phyloP scores from a whole-genome alignment of 2,329 filamentous ascomycete species.

The Myrmaecium sp. region DNA sequence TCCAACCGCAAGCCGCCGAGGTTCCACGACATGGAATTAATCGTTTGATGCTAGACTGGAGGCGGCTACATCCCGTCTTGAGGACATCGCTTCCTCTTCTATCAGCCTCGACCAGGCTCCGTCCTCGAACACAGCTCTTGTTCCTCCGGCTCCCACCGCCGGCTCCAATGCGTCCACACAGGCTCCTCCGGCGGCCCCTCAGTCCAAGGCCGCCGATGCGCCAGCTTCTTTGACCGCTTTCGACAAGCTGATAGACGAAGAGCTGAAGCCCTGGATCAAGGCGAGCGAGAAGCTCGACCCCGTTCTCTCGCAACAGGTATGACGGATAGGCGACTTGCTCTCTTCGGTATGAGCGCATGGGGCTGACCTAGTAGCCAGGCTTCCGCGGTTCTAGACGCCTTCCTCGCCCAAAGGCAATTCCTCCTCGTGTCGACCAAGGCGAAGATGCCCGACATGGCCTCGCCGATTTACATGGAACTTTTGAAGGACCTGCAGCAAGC shows the following conservation, averaged over 20 bases:
- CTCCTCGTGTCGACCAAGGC: slow-evolving; percentile 77
- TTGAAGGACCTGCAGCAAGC: slow-evolving; percentile 76
- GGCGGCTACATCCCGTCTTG: slow-evolving; percentile 85
- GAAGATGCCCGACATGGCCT: slow-evolving; percentile 71
- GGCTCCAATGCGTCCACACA: slow-evolving; percentile 15
- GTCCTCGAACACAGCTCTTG: slow-evolving; percentile 21
- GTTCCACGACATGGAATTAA: no score
- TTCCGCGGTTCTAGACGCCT: slow-evolving; percentile 44
- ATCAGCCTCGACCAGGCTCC: slow-evolving; percentile 36
- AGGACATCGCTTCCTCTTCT: slow-evolving; percentile 79
- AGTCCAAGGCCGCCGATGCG: slow-evolving; percentile 15
- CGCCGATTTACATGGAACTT: slow-evolving; percentile 54
- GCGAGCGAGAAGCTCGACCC: slow-evolving; percentile 64
- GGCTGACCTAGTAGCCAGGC: slow-evolving; percentile 22
- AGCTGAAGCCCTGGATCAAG: slow-evolving; percentile 63
- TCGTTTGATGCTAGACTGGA: slow-evolving; percentile 50
- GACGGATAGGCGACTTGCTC: slow-evolving; percentile 6
- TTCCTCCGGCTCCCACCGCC: slow-evolving; percentile 16
- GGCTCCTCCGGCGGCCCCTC: slow-evolving; percentile 11
- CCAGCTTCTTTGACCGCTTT: slow-evolving; percentile 62
- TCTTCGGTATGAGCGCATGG: neutral
- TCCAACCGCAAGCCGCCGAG: no score
- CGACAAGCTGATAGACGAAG: slow-evolving; percentile 55
- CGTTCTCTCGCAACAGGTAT: slow-evolving; percentile 63
- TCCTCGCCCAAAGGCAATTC: slow-evolving; percentile 74